Evolutionary conservation across 164 flowering plant species (phyloP).

Genomic region (Paratinospora sagittata): DNA sequence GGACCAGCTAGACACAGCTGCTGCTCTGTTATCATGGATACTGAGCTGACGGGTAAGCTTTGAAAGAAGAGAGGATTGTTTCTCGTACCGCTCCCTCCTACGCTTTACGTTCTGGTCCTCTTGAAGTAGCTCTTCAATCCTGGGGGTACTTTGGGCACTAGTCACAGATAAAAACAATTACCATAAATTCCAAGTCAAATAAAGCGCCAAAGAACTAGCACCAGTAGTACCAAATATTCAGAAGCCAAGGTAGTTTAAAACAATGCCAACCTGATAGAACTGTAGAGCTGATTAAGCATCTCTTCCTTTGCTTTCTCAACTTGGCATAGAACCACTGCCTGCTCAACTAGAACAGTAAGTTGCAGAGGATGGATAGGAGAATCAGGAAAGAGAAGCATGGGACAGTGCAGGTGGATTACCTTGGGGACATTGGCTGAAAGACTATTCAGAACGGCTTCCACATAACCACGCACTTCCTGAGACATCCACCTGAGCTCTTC

Average conservation of each 20-base stretch:
- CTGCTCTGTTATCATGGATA: constrained; percentile 85
- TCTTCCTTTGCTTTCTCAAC: constrained; percentile 99
- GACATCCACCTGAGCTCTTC: constrained; percentile 99
- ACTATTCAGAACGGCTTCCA: constrained; percentile 97
- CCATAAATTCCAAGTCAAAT: not conserved
- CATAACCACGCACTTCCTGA: constrained; percentile 99
- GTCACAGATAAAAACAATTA: not conserved
- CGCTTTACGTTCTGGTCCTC: constrained; percentile 91
- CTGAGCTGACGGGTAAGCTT: constrained; percentile 80
- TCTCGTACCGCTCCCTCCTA: constrained; percentile 74
- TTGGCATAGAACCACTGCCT: constrained; percentile 99
- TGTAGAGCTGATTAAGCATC: constrained; percentile 93
- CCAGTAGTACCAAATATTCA: not conserved
- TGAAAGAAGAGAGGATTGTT: constrained; percentile 80
- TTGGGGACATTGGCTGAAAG: constrained; percentile 98
- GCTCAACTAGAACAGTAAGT: constrained; percentile 21
- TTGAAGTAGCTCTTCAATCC: constrained; percentile 80
- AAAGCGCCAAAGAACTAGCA: not conserved
- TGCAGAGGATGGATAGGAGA: not conserved
- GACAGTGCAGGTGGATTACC: constrained; percentile 27
- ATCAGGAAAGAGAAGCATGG: not conserved
- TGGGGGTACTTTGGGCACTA: constrained; percentile 69
- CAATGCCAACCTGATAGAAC: constrained; percentile 64
- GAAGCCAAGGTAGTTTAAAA: not conserved
- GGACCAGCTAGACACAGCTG: constrained; percentile 66